Base-by-base conservation (phyloP, 345 rosid species). In the Ceriops zippeliana region DNA sequence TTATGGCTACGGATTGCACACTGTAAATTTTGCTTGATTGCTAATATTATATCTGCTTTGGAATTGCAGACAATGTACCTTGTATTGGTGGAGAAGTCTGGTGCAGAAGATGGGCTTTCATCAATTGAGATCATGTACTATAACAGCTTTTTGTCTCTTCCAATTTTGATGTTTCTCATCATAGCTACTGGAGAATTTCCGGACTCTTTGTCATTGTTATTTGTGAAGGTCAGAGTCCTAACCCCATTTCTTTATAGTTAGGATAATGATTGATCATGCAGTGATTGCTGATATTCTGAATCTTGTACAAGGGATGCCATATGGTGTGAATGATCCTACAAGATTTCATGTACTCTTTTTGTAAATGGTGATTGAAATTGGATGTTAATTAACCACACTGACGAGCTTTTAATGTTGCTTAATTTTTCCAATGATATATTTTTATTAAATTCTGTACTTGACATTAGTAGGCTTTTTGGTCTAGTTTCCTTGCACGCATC, bases 81-180 rank as follows among this genome's bases (percentile, higher is more conserved):
- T 57, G 93, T 95, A 27, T 76, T 95, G 73, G 99, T 95, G 49
- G 99, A 95, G 86, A 89, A 85, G 77, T 91, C 93, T 66, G 99
- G 99, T 74, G 97, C 93, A 53, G 97, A 95, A 69, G 96, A 88
- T 68, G 99, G 96, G 54, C 97, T 95, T 74, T 86, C 99, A 57
- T 95, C 96, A 5, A 56, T 87, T 16, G 97, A 95, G 81, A 91
- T 95, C 69, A 95, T 95, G 99, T 88, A 87, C 73, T 95, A 95
- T 67, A 95, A 95, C 85, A 91, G 97, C 81, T 83, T 95, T 76
- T 84, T 95, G 65, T 91, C 97, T 34, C 89, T 89, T 78, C 99
- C 97, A 8, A 81, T 91, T 79, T 82, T 95, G 86, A 53, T 80
- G 13, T 84, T 89, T 79, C 85, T 95, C 74, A 91, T 95, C 78